These are phyloP conservation scores for Fusarium tanahbumbuense DNA, from an alignment of 2,329 filamentous ascomycete species.

Conservation along the genomic window DNA sequence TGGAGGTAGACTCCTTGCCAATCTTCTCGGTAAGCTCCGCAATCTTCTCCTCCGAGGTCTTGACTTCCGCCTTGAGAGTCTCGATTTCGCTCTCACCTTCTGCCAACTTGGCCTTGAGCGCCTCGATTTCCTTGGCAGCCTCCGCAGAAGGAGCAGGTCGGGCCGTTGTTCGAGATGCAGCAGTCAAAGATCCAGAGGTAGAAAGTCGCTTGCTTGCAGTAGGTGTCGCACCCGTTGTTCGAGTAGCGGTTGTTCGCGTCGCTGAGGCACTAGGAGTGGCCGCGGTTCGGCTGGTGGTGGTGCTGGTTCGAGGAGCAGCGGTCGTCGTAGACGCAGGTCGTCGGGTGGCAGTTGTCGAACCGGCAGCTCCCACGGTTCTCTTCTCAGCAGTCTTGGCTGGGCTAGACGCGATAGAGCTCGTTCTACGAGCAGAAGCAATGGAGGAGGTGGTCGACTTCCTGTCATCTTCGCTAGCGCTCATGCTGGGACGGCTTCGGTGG, in stretches of 20 bases:
- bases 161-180: slow-evolving; percentile 52
- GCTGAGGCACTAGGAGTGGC: slow-evolving; percentile 17
- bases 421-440: slow-evolving; percentile 55
- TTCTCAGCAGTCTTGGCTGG: slow-evolving; percentile 51
- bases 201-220: slow-evolving; percentile 68
- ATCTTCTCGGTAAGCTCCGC: slow-evolving; percentile 65
- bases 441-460: slow-evolving; percentile 57
- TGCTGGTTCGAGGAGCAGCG: slow-evolving; percentile 52
- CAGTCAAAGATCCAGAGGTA: slow-evolving; percentile 56
- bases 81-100: slow-evolving; percentile 69
- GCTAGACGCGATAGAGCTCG: slow-evolving; percentile 58
- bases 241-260: slow-evolving; percentile 48
- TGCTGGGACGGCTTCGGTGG: slow-evolving; percentile 60
- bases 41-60: slow-evolving; percentile 66
- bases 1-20: slow-evolving; percentile 54
- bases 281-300: slow-evolving; percentile 47
- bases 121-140: slow-evolving; percentile 66
- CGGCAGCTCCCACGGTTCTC: slow-evolving; percentile 51
- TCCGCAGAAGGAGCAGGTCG: slow-evolving; percentile 58
- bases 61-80: slow-evolving; percentile 67
- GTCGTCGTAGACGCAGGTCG: slow-evolving; percentile 50
- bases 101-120: slow-evolving; percentile 69
- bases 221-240: slow-evolving; percentile 55
- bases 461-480: slow-evolving; percentile 64
- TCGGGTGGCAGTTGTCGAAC: slow-evolving; percentile 50